phyloP scores from a whole-genome alignment of 106 monocot species.

The Platanthera zijinensis region DNA sequence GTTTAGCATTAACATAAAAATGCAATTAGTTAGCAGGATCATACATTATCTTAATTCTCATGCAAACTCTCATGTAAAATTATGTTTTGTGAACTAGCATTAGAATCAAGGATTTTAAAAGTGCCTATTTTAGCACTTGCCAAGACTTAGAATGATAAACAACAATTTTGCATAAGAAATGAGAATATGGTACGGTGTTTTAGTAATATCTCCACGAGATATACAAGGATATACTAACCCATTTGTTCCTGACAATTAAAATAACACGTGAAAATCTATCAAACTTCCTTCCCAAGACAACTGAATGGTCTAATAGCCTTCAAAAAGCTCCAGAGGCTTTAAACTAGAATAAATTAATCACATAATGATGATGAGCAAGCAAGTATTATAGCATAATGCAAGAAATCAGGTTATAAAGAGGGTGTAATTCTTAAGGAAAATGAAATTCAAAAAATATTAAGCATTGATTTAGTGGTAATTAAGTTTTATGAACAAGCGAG shows the following conservation, averaged over 20 bases:
- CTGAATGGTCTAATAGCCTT: not conserved
- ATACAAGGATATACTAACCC: no score
- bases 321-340: not conserved
- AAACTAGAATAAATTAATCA: not conserved
- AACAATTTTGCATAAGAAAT: no score
- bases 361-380: not conserved
- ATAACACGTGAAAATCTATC: no score
- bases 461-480: not conserved
- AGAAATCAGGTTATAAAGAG: not conserved
- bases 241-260: no score
- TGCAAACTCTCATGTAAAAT: not conserved
- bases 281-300: not conserved
- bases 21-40: not conserved
- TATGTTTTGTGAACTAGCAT: not conserved
- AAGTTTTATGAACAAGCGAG: no score
- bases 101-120: not conserved
- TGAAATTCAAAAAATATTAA: not conserved
- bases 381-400: not conserved
- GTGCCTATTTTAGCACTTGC: no score
- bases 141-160: no score
- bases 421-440: not conserved
- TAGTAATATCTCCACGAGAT: no score
- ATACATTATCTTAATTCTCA: not conserved
- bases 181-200: no score
- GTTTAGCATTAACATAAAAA: not conserved